Percentiles rank a stretch among this genome's conserved stretches.
Conservation (phyloP, 352 stramenopile genomes). For the Phytopythium montanum region DNA sequence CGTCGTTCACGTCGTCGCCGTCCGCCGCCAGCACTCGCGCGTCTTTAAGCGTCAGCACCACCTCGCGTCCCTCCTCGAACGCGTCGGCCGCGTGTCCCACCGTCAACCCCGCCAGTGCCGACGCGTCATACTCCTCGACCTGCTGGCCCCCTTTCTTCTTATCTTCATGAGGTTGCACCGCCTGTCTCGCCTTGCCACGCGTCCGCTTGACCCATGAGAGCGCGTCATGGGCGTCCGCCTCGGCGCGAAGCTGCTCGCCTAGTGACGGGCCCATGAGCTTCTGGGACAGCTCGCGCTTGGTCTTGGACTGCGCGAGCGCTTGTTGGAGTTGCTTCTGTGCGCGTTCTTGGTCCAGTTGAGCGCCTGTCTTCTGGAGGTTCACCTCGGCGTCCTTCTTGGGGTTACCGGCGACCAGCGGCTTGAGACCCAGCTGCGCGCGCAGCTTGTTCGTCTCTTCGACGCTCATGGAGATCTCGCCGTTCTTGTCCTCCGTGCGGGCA, state of each 20-base stretch:
- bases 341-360: constrained; percentile 46
- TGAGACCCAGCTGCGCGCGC: constrained; percentile 63
- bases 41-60: constrained; percentile 95
- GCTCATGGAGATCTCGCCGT: constrained; percentile 79
- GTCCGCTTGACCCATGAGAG: constrained; percentile 77
- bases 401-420: constrained; percentile 57
- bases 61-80: constrained; percentile 89
- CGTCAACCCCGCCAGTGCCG: constrained; percentile 85
- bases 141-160: background rate
- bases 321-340: constrained; percentile 45
- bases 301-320: constrained; percentile 57
- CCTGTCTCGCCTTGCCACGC: constrained; percentile 15
- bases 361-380: constrained; percentile 61
- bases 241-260: constrained; percentile 58
- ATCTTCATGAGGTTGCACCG: background rate
- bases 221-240: constrained; percentile 19
- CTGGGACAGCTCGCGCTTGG: constrained; percentile 67
- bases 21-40: constrained; percentile 77
- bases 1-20: constrained; percentile 78
- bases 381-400: constrained; percentile 45
- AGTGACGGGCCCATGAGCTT: constrained; percentile 73
- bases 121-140: constrained; percentile 56
- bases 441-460: constrained; percentile 83
- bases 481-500: constrained; percentile 45
- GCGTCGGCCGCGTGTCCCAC: constrained; percentile 85